These are phyloP conservation scores for Prunus yedoensis DNA, from an alignment of 331 rosid species.

Conservation along the genomic window DNA sequence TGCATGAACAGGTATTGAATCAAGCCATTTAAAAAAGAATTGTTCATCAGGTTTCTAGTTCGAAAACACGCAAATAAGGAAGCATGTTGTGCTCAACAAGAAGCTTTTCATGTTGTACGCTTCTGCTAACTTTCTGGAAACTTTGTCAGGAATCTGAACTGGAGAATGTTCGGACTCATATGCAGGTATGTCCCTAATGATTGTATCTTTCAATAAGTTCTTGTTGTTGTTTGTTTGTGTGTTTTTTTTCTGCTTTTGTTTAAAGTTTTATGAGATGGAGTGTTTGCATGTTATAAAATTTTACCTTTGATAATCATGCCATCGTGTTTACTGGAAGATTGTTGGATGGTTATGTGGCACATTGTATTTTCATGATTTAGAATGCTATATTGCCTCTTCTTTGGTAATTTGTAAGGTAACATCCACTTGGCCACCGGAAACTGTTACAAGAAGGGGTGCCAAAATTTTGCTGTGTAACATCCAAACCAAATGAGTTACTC, in stretches of 20 bases:
- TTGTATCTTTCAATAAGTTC: background rate
- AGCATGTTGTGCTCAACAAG: background rate
- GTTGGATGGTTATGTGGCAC: background rate
- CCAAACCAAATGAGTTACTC: background rate
- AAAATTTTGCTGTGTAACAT: background rate
- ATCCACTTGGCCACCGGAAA: background rate
- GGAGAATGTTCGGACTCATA: conserved; percentile 78
- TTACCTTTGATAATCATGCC: background rate
- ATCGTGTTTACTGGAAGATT: background rate
- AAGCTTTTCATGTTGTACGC: conserved; percentile 2
- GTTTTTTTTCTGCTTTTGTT: background rate
- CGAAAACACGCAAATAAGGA: background rate
- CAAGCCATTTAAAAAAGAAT: background rate
- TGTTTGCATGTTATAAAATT: background rate
- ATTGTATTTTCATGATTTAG: conserved; percentile 7
- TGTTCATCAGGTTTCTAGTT: background rate
- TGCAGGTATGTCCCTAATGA: conserved; percentile 62
- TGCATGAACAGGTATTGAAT: conserved; percentile 65
- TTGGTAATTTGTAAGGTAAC: background rate
- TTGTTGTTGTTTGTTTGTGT: too few relatives aligned
- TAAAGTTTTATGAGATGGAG: background rate
- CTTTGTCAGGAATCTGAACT: conserved; percentile 74
- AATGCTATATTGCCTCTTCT: background rate
- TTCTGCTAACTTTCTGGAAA: conserved; percentile 9
- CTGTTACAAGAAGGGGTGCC: background rate